Base-by-base conservation (phyloP, 192 early-diverging fungal genomes). In the Umbelopsis isabellina region DNA sequence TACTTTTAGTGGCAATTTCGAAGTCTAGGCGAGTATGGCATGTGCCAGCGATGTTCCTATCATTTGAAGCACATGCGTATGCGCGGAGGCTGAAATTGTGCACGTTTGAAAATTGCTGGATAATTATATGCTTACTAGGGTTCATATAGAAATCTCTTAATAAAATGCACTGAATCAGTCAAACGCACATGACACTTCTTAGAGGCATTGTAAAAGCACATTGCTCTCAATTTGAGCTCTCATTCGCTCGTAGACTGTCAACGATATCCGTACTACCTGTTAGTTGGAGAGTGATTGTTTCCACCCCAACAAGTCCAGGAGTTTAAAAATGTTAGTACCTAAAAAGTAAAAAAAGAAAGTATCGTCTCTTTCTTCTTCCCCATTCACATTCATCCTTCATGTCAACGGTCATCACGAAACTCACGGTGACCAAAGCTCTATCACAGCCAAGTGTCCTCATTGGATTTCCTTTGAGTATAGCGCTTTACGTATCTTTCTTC, bases 151-250 rank as follows among this genome's bases (percentile, higher is more conserved):
- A 41, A 41, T 41, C 37, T 41, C 30, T 61, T 30, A 61, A 61
- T 61, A 61, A 61, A 61, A 35, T n/a, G 18, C 18, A 30, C 30
- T 61, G 37, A 61, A 61, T 61, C 33, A 61, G 55, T 41, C 37
- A 6, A 2, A 41, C 7, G 37, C 55, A 61, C 55, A 61, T 11
- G 18, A 35, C 30, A 35, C 18, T 37, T 35, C 55, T 61, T 16
- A 61, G 12, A 15, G 37, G 25, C 7, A 12, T 16, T 61, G 25
- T 35, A 35, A 27, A 30, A 35, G 55, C 55, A 61, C 55, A 61
- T 61, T 61, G 55, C 37, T 30, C 33, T 35, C 33, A n/a, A 25
- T 61, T 0, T 13, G 13, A 35, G 27, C 9, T 4, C 33, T 61
- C 55, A 61, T 61, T 61, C 33, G 55, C 18, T 61, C 27, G 18